phyloP scores from a whole-genome alignment of 805 yeast species.

The Ogataea nitratoaversa region DNA sequence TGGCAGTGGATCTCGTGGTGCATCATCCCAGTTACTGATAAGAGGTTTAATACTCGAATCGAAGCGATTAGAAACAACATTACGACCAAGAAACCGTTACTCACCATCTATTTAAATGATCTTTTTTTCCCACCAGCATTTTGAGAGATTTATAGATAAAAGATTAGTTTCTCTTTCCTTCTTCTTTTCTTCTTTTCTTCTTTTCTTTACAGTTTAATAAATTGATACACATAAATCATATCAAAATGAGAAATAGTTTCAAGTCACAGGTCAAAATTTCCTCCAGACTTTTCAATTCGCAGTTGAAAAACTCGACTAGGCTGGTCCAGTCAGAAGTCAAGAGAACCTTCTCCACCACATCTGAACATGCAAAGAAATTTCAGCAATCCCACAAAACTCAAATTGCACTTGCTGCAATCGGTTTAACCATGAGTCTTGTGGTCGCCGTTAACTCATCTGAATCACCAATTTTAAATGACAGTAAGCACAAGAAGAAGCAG shows the following conservation, averaged over 20 bases:
- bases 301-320: not conserved
- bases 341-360: conserved; percentile 2
- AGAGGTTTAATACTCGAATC: too few relatives aligned
- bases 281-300: not conserved
- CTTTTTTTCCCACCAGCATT: too few relatives aligned
- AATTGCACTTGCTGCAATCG: conserved; percentile 4
- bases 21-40: too few relatives aligned
- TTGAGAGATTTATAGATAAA: too few relatives aligned
- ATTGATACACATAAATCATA: too few relatives aligned
- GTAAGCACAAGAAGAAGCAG: conserved; percentile 12
- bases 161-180: too few relatives aligned
- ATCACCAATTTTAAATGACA: conserved; percentile 12
- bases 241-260: not conserved
- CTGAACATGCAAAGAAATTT: not conserved
- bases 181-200: too few relatives aligned
- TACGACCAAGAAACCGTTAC: too few relatives aligned
- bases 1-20: too few relatives aligned
- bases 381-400: not conserved
- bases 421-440: not conserved
- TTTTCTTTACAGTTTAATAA: too few relatives aligned
- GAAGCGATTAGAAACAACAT: too few relatives aligned
- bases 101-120: too few relatives aligned
- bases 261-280: not conserved
- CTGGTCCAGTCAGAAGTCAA: not conserved
- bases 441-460: not conserved